Evolutionary conservation across 164 flowering plant genomes (phyloP), one percentile per base, ranked within the genome.

Genomic region (Pachysandra terminalis): DNA sequence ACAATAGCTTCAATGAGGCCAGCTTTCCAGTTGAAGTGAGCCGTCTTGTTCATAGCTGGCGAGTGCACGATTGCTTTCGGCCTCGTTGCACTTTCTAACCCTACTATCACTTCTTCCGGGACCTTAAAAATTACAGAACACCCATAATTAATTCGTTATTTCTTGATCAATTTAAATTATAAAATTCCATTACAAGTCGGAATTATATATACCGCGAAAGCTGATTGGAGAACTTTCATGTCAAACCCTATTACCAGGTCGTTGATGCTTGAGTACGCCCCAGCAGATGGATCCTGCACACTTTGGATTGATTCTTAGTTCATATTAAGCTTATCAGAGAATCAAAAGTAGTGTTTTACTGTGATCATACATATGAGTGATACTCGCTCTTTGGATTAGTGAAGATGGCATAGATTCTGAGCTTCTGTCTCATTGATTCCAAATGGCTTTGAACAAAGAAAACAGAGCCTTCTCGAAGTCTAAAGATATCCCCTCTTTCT

Each of bases 161-260:
- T 32, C 37, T 32, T 32, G 7, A 32, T 32, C 37, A 32, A 32
- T 32, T 7, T 32, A 32, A 32, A 32, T 32, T 7, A 32, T 32
- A 32, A 32, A n/a, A 32, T 32, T 32, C 37, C 37, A 32, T 3
- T 7, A 32, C 7, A 7, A 7, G 37, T 32, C n/a, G n/a, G n/a
- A n/a, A 32, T 3, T 3, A 7, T 32, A 3, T 7, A 17, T 77
- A 90, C 98, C 87, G 74, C 51, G 64, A 93, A 88, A 45, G 94
- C 86, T 64, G 87, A 68, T 68, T 81, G 89, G 19, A 93, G 90
- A 57, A 83, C 64, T 63, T 71, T 80, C 66, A 56, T 67, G 49
- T 88, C 89, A 54, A 94, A 94, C 35, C 98, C 97, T 21, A 74
- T 68, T 21, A 91, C 74, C 76, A 91, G 48, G 57, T 91, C 90